Evolutionary conservation across 345 rosid species (phyloP).

Genomic region (Acer negundo): DNA sequence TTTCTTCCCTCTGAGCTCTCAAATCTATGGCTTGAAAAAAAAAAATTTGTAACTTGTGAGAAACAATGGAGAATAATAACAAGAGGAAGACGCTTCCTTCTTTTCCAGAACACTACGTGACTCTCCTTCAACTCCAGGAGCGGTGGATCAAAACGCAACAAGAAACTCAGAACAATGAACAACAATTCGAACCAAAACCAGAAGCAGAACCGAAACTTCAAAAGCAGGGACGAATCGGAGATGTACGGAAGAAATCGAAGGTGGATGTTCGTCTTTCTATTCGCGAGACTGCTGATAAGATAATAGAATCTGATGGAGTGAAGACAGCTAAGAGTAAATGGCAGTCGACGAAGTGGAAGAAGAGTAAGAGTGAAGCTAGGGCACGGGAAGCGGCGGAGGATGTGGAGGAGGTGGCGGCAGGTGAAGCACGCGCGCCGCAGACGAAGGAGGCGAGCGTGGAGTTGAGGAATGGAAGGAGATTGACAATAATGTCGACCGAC

Average conservation of each 20-base stretch:
- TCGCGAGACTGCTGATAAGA: neutral
- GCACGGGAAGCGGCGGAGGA: neutral
- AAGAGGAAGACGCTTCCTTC: slow-evolving; percentile 14
- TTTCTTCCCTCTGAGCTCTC: too few relatives aligned
- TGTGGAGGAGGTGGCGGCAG: neutral
- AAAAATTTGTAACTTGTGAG: too few relatives aligned
- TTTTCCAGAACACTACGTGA: slow-evolving; percentile 23
- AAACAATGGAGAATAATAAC: slow-evolving; percentile 15
- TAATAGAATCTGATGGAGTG: neutral
- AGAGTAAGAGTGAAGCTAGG: neutral
- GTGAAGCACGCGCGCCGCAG: neutral
- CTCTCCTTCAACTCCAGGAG: slow-evolving; percentile 27
- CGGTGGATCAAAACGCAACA: slow-evolving; percentile 11
- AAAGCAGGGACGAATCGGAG: neutral
- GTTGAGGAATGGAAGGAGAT: neutral
- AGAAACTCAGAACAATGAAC: neutral
- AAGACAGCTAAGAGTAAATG: neutral
- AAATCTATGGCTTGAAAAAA: too few relatives aligned
- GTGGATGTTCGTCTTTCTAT: neutral
- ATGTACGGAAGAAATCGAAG: neutral
- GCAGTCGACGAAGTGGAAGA: neutral
- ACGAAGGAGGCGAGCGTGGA: neutral
- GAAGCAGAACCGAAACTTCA: neutral
- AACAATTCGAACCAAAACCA: neutral
- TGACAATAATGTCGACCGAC: neutral